Evolutionary conservation across 371 early-diverging fungal species (phyloP).

Genomic region (Haplosporangium sp.): DNA sequence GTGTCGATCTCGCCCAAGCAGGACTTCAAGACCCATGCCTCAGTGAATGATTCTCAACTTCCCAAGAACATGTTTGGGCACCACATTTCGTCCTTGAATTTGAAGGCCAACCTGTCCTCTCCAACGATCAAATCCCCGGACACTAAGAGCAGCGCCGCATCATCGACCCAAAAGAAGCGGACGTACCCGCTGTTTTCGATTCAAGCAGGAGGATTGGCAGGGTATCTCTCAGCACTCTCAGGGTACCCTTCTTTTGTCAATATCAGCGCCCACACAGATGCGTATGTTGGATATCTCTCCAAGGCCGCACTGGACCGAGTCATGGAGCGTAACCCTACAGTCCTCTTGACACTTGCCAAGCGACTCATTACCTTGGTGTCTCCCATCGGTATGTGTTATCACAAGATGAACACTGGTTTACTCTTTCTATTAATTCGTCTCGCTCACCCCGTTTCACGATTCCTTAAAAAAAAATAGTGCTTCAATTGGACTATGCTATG

Average conservation of each 20-base stretch:
- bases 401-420: not conserved
- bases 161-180: constrained; percentile 17
- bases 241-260: constrained; percentile 91
- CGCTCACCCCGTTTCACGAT: not conserved
- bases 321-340: constrained; percentile 84
- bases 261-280: constrained; percentile 83
- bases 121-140: not conserved
- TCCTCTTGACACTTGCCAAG: constrained; percentile 89
- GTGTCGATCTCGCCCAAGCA: constrained; percentile 70
- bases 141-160: not conserved
- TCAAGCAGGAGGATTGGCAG: constrained; percentile 89
- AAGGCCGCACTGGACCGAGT: constrained; percentile 84
- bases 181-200: constrained; percentile 75
- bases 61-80: constrained; percentile 45
- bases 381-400: constrained; percentile 72
- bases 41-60: not conserved
- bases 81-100: constrained; percentile 37
- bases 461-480: constrained; percentile 52
- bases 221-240: constrained; percentile 91
- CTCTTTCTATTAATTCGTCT: not conserved
- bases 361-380: constrained; percentile 86
- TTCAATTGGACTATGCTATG: constrained; percentile 94
- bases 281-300: constrained; percentile 88
- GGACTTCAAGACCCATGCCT: constrained; percentile 29
- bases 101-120: constrained; percentile 21